Evolutionary conservation across 106 monocot species (phyloP).

Genomic region (Dioscorea zingiberensis): DNA sequence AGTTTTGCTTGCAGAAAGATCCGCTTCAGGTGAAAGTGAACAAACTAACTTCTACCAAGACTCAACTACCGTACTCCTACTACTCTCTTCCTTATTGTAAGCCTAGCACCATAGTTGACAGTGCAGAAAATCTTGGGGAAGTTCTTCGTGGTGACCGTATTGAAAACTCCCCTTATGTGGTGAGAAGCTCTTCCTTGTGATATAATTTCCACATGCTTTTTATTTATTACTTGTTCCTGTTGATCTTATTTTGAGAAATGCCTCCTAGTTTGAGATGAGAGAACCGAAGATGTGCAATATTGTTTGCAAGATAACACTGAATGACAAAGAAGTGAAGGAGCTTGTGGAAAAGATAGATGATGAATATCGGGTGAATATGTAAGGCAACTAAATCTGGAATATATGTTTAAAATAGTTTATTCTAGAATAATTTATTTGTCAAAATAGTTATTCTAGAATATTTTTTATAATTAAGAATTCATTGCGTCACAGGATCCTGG

Average conservation of each 20-base stretch:
- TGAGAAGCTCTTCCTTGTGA: constrained; percentile 18
- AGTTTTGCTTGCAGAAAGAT: constrained; percentile 58
- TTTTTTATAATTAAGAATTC: not conserved
- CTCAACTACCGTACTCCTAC: constrained; percentile 95
- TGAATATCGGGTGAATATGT: constrained; percentile 93
- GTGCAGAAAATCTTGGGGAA: constrained; percentile 97
- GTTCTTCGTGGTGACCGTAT: constrained; percentile 97
- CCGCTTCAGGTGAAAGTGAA: constrained; percentile 82
- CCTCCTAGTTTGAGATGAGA: constrained; percentile 83
- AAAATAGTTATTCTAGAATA: not conserved
- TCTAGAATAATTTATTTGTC: not conserved
- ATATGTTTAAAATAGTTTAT: constrained; percentile 1
- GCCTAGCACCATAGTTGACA: constrained; percentile 76
- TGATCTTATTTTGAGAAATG: not conserved
- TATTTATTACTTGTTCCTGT: not conserved
- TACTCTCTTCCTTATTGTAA: constrained; percentile 91
- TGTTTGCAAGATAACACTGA: constrained; percentile 58
- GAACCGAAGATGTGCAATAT: constrained; percentile 77
- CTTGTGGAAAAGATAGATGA: constrained; percentile 94
- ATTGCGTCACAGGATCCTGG: constrained; percentile 71
- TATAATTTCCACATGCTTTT: not conserved
- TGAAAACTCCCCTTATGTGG: constrained; percentile 93
- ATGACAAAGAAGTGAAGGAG: constrained; percentile 61
- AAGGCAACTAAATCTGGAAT: constrained; percentile 4
- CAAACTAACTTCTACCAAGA: constrained; percentile 88